These are phyloP conservation scores for Claviceps monticola DNA, from an alignment of 2,329 filamentous ascomycete genomes.

Conservation along the genomic window DNA sequence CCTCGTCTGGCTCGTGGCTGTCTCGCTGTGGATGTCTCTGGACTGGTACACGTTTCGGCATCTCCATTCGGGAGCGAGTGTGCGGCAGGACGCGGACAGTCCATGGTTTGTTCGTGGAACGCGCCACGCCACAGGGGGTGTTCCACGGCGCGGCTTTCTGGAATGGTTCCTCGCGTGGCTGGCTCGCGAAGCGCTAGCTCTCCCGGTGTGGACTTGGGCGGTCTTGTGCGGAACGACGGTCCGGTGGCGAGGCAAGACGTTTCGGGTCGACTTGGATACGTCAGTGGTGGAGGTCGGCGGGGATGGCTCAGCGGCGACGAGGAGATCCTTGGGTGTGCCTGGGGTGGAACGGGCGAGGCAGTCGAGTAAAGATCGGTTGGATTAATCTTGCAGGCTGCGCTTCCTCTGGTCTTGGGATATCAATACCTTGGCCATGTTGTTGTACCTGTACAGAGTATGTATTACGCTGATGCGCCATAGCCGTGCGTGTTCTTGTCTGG, in stretches of 20 bases:
- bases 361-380: slow-evolving; percentile 14
- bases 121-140: slow-evolving; percentile 17
- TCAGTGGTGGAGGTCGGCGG: slow-evolving; percentile 42
- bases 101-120: slow-evolving; percentile 55
- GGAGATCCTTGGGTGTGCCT: slow-evolving; percentile 7
- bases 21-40: slow-evolving; percentile 56
- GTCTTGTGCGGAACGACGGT: slow-evolving; percentile 81
- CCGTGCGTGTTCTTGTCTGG: too few relatives aligned
- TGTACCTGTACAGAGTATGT: too few relatives aligned
- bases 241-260: slow-evolving; percentile 71
- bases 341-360: slow-evolving; percentile 11
- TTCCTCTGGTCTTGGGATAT: too few relatives aligned
- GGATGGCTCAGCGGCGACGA: neutral
- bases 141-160: slow-evolving; percentile 40
- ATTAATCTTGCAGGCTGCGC: slow-evolving; percentile 5
- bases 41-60: slow-evolving; percentile 63
- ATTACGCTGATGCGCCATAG: too few relatives aligned
- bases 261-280: slow-evolving; percentile 74
- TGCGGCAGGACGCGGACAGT: slow-evolving; percentile 58
- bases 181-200: slow-evolving; percentile 64
- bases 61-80: slow-evolving; percentile 58
- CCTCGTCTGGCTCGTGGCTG: slow-evolving; percentile 50
- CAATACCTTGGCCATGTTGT: too few relatives aligned
- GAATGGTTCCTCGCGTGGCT: slow-evolving; percentile 77
- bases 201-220: slow-evolving; percentile 84